These are phyloP conservation scores for Ophiostoma novo-ulmi DNA, from an alignment of 2,329 filamentous ascomycete species.

Conservation along the genomic window DNA sequence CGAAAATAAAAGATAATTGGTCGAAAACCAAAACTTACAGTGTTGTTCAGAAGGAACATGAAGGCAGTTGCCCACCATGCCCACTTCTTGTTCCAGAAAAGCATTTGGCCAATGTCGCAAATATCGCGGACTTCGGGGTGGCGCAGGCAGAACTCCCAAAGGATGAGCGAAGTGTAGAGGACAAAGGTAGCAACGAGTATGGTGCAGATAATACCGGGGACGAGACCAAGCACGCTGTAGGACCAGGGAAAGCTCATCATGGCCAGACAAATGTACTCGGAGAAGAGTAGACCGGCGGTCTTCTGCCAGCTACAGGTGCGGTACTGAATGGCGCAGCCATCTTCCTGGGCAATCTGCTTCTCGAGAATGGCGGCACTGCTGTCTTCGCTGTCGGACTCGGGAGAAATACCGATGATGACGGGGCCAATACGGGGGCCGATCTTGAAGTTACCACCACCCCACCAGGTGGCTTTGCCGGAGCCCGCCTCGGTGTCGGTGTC, in stretches of 20 bases:
- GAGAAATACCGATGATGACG: conserved; percentile 35
- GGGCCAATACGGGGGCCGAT: conserved; percentile 51
- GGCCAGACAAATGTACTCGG: conserved; percentile 85
- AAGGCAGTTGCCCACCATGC: conserved; percentile 64
- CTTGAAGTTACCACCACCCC: conserved; percentile 37
- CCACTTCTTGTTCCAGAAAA: conserved; percentile 80
- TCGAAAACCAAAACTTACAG: conserved; percentile 35
- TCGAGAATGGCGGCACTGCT: conserved; percentile 47
- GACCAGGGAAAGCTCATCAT: conserved; percentile 98
- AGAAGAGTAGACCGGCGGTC: conserved; percentile 86
- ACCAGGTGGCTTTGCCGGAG: conserved; percentile 37
- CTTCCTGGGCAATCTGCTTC: conserved; percentile 70
- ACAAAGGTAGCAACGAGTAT: conserved; percentile 71
- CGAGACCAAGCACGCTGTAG: conserved; percentile 79
- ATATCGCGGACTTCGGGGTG: conserved; percentile 90
- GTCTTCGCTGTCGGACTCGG: conserved; percentile 42
- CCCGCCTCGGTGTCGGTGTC: conserved; percentile 22
- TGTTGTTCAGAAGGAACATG: conserved; percentile 94
- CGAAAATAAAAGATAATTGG: not conserved
- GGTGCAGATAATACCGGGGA: conserved; percentile 80
- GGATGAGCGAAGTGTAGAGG: conserved; percentile 61
- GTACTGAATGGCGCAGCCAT: conserved; percentile 78
- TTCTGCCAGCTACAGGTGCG: conserved; percentile 93
- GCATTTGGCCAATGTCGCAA: conserved; percentile 90
- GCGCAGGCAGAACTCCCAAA: conserved; percentile 82